phyloP scores from a whole-genome alignment of 371 early-diverging fungal genomes.

The Smittium culicis region DNA sequence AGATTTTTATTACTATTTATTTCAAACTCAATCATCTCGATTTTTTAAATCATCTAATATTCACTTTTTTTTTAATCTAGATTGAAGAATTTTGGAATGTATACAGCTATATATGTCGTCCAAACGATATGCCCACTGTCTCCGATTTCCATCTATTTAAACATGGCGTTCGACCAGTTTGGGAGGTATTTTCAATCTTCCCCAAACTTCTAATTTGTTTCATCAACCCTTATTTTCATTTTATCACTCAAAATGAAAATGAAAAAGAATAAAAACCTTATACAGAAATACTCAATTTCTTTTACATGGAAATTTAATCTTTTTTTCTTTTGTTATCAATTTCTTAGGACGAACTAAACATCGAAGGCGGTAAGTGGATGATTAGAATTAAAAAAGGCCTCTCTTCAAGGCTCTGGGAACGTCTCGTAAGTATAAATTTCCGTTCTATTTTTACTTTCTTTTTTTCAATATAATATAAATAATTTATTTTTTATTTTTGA shows the following conservation, averaged over 20 bases:
- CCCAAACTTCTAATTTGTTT: constrained; percentile 6
- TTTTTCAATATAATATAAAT: too few relatives aligned
- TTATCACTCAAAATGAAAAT: too few relatives aligned
- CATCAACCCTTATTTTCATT: background rate
- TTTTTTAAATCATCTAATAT: background rate
- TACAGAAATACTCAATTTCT: too few relatives aligned
- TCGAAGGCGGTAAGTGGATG: constrained; percentile 95
- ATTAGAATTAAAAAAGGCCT: constrained; percentile 88
- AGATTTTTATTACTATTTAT: background rate
- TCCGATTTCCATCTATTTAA: constrained; percentile 93
- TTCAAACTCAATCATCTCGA: background rate
- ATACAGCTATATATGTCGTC: constrained; percentile 71
- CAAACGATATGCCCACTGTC: constrained; percentile 73
- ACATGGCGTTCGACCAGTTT: constrained; percentile 87
- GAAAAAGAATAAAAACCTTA: too few relatives aligned
- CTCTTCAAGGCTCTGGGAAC: constrained; percentile 88
- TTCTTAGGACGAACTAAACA: constrained; percentile 73
- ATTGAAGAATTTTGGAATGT: constrained; percentile 89
- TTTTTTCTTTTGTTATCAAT: too few relatives aligned
- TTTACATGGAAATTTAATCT: too few relatives aligned
- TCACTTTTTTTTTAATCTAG: constrained; percentile 25
- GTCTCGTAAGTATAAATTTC: constrained; percentile 44
- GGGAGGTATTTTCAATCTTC: constrained; percentile 70
- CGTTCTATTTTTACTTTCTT: too few relatives aligned
- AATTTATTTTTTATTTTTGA: too few relatives aligned